Evolutionary conservation across 225 moss, liverwort and hornwort species (phyloP).

Genomic region (Ulota crispa): DNA sequence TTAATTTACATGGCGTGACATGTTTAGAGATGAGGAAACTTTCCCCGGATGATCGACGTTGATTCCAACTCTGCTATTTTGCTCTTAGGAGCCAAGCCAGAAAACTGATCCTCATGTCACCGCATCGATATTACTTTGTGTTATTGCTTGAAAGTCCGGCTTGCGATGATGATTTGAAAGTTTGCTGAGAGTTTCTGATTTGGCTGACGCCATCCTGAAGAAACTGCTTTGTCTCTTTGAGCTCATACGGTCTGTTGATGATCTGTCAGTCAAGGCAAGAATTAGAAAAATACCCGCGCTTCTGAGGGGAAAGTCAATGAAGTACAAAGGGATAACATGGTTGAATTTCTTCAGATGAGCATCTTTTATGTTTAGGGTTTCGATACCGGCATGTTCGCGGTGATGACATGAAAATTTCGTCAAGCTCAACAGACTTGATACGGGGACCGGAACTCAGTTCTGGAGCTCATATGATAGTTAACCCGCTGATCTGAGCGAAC

Average conservation of each 20-base stretch:
- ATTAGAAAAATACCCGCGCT: constrained; percentile 35
- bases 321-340: constrained; percentile 19
- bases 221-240: constrained; percentile 5
- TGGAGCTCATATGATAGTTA: constrained; percentile 50
- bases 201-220: neutral
- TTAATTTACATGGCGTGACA: rapidly evolving
- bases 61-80: constrained; percentile 28
- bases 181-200: no score
- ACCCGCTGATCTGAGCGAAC: constrained; percentile 64
- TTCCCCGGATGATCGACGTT: constrained; percentile 47
- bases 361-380: neutral
- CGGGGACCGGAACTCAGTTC: neutral
- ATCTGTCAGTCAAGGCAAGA: neutral
- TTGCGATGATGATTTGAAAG: constrained; percentile 13
- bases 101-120: neutral
- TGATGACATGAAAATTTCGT: neutral
- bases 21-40: constrained; percentile 27
- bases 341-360: constrained; percentile 35
- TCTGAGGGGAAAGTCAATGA: constrained; percentile 32
- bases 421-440: constrained; percentile 14
- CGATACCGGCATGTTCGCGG: neutral
- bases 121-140: rapidly evolving
- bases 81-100: constrained; percentile 32
- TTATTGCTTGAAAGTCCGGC: neutral
- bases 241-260: neutral